phyloP scores from a whole-genome alignment of 2,329 filamentous ascomycete genomes.

The Phyllosticta capitalensis region DNA sequence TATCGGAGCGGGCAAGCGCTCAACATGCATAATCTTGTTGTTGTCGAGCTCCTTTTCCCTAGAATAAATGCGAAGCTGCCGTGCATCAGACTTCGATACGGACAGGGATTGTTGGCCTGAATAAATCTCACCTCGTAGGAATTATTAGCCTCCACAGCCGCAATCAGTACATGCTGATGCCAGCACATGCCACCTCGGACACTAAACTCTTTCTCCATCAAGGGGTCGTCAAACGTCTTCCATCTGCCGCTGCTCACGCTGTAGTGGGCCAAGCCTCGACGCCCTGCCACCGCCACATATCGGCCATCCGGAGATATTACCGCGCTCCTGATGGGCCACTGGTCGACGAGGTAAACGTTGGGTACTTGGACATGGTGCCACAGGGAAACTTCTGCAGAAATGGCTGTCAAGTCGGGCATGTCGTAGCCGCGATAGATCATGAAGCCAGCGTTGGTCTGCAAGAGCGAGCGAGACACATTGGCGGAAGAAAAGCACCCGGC shows the following conservation, averaged over 20 bases:
- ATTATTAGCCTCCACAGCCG: conserved; percentile 77
- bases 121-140: conserved; percentile 56
- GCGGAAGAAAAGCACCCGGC: conserved; percentile 85
- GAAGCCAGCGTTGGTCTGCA: conserved; percentile 79
- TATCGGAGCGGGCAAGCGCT: conserved; percentile 74
- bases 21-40: conserved; percentile 62
- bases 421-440: conserved; percentile 94
- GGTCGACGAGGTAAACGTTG: conserved; percentile 71
- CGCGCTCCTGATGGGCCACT: conserved; percentile 85
- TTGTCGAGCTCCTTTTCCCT: conserved; percentile 71
- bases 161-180: conserved; percentile 92
- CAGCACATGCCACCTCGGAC: conserved; percentile 97
- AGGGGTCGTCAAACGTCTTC: conserved; percentile 82
- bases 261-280: conserved; percentile 86
- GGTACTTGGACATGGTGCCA: conserved; percentile 92
- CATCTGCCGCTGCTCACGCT: conserved; percentile 88
- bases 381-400: conserved; percentile 84
- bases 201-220: conserved; percentile 79
- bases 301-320: conserved; percentile 86
- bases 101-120: background rate
- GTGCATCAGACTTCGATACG: background rate
- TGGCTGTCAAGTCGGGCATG: conserved; percentile 77
- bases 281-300: conserved; percentile 93
- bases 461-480: conserved; percentile 78
- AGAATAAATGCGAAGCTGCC: conserved; percentile 78